Conservation (phyloP, 441 rosid genomes). For the Mallotus repandus region DNA sequence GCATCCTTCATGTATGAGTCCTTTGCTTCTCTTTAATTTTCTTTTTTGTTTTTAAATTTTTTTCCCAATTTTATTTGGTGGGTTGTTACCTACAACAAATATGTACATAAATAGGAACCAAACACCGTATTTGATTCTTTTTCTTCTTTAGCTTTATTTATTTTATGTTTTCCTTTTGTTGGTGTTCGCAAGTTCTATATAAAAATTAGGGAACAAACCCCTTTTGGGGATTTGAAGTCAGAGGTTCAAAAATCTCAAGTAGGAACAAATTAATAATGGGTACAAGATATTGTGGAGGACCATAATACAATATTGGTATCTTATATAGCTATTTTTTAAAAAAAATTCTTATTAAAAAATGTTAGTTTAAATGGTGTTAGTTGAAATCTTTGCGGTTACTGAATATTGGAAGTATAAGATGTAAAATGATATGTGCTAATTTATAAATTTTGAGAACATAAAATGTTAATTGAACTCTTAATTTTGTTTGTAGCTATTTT, state of each 20-base stretch:
- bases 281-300: slow-evolving; percentile 2
- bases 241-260: slow-evolving; percentile 6
- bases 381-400: too few species aligned
- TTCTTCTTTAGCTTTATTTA: too few species aligned
- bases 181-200: not conserved
- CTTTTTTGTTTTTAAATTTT: not conserved
- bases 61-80: not conserved
- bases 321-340: not conserved
- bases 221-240: slow-evolving; percentile 13
- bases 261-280: slow-evolving; percentile 13
- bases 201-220: not conserved
- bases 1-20: not conserved
- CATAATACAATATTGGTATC: not conserved
- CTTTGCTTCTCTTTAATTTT: not conserved
- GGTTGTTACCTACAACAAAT: not conserved
- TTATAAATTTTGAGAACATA: too few species aligned
- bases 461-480: too few species aligned
- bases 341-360: not conserved
- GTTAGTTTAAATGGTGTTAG: too few species aligned
- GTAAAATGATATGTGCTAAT: too few species aligned
- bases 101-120: not conserved
- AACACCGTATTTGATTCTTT: not conserved
- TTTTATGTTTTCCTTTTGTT: not conserved
- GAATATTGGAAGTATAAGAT: too few species aligned
- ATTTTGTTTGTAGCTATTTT: too few species aligned